Evolutionary conservation across 371 early-diverging fungal species (phyloP).

Genomic region (Zychaea mexicana): DNA sequence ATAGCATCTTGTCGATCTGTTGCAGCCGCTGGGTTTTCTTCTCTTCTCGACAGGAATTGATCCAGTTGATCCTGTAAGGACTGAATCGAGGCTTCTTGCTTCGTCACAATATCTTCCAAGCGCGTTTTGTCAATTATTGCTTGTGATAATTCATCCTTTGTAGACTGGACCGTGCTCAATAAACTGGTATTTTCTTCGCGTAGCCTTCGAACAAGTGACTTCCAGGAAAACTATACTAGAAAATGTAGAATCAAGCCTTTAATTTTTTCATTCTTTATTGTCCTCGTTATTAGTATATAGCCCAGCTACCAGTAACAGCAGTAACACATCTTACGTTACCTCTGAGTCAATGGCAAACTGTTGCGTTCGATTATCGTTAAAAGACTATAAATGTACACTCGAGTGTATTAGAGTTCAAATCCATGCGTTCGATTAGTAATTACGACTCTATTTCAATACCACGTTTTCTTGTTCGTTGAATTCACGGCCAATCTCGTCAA

Average conservation of each 20-base stretch:
- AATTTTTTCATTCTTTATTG: background rate
- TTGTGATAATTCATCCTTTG: background rate
- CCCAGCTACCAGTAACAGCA: no score
- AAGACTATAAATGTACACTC: no score
- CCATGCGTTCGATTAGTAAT: no score
- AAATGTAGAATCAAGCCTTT: no score
- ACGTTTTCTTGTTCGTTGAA: background rate
- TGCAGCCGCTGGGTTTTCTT: background rate
- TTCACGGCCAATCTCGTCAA: conserved; percentile 13
- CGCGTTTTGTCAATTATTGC: background rate
- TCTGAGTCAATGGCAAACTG: conserved; percentile 3
- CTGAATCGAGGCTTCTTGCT: background rate
- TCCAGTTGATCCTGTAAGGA: background rate
- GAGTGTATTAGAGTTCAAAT: no score
- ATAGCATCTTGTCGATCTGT: no score
- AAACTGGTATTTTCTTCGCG: conserved; percentile 16
- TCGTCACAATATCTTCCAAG: background rate
- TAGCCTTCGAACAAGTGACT: conserved; percentile 12
- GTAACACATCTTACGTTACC: background rate
- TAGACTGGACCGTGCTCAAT: background rate
- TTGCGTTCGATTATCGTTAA: background rate
- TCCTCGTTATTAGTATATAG: background rate
- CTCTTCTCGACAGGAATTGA: background rate
- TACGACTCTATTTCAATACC: background rate
- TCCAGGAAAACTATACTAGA: conserved; percentile 15